Evolutionary conservation across 148 eudicot genomes (phyloP), one percentile per base, ranked within the genome.

Genomic region (Vaccinium corymbosum): DNA sequence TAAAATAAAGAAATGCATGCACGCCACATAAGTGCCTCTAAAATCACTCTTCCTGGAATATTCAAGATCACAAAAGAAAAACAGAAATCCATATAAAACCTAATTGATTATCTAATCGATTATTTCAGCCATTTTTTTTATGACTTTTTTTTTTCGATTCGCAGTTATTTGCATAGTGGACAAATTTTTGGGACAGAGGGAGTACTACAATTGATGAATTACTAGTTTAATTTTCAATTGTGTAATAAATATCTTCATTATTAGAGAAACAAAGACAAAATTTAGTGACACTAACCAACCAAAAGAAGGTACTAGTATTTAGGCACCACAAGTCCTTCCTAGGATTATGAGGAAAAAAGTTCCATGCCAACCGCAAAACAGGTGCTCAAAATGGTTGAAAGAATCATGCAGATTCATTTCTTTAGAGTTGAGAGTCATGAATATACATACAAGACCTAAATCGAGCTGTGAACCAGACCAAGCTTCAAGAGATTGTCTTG

Each of bases 401-500:
- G n/a, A 51, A n/a, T 51, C 52, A 22, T 9, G 71, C 71, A 64
- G 71, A 64, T 64, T 64, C 71, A 64, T 64, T 22, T 25, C 29
- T 22, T 68, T 27, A 68, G 13, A 29, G 35, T 68, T 17, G 42
- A 85, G 38, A 53, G 27, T 51, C 75, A 51, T 61, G 9, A 75
- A 83, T 81, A 79, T 86, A 92, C 99, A 85, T 91, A 96, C 99
- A 84, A 97, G 98, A 84, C 95, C 95, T 88, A 94, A 86, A 86
- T 97, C 98, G 84, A 92, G 93, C 86, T 90, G 89, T 55, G 88
- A 82, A 79, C 92, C 90, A 87, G 97, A 93, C 99, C 99, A 97
- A 66, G 99, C 95, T 81, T 94, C 98, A 79, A 97, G 98, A 83
- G 97, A 93, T 83, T 88, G 90, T 85, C 97, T 92, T 72, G 98